Evolutionary conservation across 352 stramenopile species (phyloP).

Genomic region (Phytophthora parvispora): DNA sequence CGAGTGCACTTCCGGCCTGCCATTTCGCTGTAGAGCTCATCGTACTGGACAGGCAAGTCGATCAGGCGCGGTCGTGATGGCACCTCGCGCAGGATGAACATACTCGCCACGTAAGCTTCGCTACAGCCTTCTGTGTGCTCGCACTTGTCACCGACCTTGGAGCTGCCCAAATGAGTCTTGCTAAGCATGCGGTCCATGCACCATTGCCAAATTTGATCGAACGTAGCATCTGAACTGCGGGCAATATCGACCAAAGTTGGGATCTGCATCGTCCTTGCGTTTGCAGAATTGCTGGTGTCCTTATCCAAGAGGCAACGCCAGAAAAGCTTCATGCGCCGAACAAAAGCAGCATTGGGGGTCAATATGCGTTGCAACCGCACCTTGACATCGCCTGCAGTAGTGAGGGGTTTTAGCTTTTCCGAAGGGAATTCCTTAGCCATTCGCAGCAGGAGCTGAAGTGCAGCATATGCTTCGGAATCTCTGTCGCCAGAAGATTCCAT

Average conservation of each 20-base stretch:
- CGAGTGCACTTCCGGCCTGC: slow-evolving; percentile 73
- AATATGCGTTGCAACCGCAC: slow-evolving; percentile 58
- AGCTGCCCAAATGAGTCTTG: slow-evolving; percentile 77
- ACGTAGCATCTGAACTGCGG: slow-evolving; percentile 57
- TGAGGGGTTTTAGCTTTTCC: slow-evolving; percentile 71
- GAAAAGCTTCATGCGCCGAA: slow-evolving; percentile 89
- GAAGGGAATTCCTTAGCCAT: slow-evolving; percentile 63
- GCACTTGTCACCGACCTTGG: slow-evolving; percentile 82
- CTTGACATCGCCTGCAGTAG: slow-evolving; percentile 42
- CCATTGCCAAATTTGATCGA: slow-evolving; percentile 88
- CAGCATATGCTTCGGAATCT: slow-evolving; percentile 58
- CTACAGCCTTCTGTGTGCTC: slow-evolving; percentile 89
- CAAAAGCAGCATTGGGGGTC: slow-evolving; percentile 64
- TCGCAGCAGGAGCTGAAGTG: slow-evolving; percentile 62
- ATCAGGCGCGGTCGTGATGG: slow-evolving; percentile 70
- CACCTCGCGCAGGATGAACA: slow-evolving; percentile 89
- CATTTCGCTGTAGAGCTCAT: slow-evolving; percentile 87
- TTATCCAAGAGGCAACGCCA: slow-evolving; percentile 74
- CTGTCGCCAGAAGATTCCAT: slow-evolving; percentile 36
- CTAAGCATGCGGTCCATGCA: slow-evolving; percentile 88
- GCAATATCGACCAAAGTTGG: slow-evolving; percentile 70
- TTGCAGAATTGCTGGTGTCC: slow-evolving; percentile 20
- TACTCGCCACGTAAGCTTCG: slow-evolving; percentile 89
- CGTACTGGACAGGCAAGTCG: slow-evolving; percentile 87
- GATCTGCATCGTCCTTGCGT: slow-evolving; percentile 37